Conservation (phyloP, 805 yeast genomes). For the Barnettozyma wickerhamii region DNA sequence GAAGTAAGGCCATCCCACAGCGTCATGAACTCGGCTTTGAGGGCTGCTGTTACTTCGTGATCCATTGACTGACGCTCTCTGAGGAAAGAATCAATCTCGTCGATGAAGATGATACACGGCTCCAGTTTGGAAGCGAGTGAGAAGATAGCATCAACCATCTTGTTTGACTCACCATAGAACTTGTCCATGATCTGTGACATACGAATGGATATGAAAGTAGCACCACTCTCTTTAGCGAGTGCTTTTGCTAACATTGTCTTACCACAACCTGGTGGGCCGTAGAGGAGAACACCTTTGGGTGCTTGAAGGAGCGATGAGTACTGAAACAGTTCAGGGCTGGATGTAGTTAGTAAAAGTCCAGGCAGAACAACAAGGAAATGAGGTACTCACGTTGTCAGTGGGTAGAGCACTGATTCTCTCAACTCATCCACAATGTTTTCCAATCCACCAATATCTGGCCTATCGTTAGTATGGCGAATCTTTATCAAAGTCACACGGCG, state of each 20-base stretch:
- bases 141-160: slow-evolving; percentile 88
- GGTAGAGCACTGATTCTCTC: slow-evolving; percentile 83
- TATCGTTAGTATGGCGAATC: background rate
- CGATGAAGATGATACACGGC: slow-evolving; percentile 93
- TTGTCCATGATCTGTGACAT: slow-evolving; percentile 95
- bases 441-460: slow-evolving; percentile 78
- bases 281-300: slow-evolving; percentile 95
- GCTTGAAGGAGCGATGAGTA: slow-evolving; percentile 77
- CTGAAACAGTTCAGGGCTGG: slow-evolving; percentile 66
- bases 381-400: slow-evolving; percentile 46
- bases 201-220: slow-evolving; percentile 84
- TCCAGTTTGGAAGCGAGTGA: slow-evolving; percentile 84
- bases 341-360: no score
- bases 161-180: slow-evolving; percentile 96
- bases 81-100: slow-evolving; percentile 92
- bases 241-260: slow-evolving; percentile 99
- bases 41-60: slow-evolving; percentile 92
- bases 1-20: slow-evolving; percentile 90
- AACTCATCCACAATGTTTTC: slow-evolving; percentile 79
- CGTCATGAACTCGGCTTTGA: slow-evolving; percentile 97
- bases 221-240: slow-evolving; percentile 96
- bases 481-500: background rate
- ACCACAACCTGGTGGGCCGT: slow-evolving; percentile 99
- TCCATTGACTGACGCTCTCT: slow-evolving; percentile 80
- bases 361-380: slow-evolving; percentile 8